A percentile compares a stretch with the other conserved stretches of the same genome.
These are phyloP conservation scores for Phytophthora idaei DNA, from an alignment of 352 stramenopile species.

Conservation along the genomic window DNA sequence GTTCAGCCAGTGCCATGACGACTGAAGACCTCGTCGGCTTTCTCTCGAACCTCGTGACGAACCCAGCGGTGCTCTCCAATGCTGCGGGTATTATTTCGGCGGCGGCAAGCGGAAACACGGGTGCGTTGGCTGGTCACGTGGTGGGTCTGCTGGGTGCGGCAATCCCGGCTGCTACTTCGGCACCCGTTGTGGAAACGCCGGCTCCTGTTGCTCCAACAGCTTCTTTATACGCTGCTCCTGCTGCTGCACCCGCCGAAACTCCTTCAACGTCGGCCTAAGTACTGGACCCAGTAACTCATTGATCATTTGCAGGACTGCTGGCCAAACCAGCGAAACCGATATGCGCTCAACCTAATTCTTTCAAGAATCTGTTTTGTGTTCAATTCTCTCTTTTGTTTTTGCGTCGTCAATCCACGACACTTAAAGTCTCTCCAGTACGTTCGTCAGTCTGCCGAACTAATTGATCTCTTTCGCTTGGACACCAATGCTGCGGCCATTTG, in stretches of 20 bases:
- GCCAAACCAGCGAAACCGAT: background rate
- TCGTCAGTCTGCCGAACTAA: too few species aligned
- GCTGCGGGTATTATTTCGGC: constrained; percentile 12
- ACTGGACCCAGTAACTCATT: background rate
- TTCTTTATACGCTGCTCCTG: background rate
- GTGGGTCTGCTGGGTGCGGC: constrained; percentile 10
- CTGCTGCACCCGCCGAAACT: background rate
- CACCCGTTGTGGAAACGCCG: background rate
- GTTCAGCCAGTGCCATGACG: background rate
- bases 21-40: constrained; percentile 13
- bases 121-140: constrained; percentile 13
- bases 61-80: constrained; percentile 17
- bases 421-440: too few species aligned
- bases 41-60: constrained; percentile 4
- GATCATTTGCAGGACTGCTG: background rate
- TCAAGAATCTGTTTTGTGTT: too few species aligned
- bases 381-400: too few species aligned
- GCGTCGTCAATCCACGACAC: too few species aligned
- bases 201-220: background rate
- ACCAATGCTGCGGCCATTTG: constrained; percentile 53
- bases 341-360: background rate
- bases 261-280: background rate
- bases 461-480: constrained; percentile 18
- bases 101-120: constrained; percentile 10
- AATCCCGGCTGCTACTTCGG: background rate